These are phyloP conservation scores for Collybiopsis confluens DNA, from an alignment of 768 basidiomycete species.

Conservation along the genomic window DNA sequence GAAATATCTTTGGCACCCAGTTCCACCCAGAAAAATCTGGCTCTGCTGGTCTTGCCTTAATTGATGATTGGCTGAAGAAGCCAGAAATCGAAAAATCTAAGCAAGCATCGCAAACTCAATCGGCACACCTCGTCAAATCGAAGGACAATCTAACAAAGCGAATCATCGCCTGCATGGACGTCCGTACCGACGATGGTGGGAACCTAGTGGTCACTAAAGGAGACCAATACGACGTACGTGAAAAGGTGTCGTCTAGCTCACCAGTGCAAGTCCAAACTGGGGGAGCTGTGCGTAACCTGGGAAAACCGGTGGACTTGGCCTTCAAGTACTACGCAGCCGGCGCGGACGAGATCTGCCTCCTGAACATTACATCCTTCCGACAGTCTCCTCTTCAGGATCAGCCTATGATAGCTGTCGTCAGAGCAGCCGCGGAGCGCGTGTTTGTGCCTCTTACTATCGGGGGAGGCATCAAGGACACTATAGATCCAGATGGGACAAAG, in stretches of 20 bases:
- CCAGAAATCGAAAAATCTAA: slow-evolving; percentile 38
- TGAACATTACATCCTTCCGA: slow-evolving; percentile 99
- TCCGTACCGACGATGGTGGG: slow-evolving; percentile 91
- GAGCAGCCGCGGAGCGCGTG: slow-evolving; percentile 80
- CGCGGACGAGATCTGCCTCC: slow-evolving; percentile 94
- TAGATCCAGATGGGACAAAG: slow-evolving; percentile 91
- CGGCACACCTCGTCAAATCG: slow-evolving; percentile 38
- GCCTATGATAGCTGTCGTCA: slow-evolving; percentile 96
- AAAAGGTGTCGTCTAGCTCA: slow-evolving; percentile 43
- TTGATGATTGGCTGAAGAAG: slow-evolving; percentile 74
- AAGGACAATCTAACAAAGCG: slow-evolving; percentile 83
- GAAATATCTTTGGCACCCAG: slow-evolving; percentile 88
- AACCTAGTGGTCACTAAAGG: slow-evolving; percentile 99
- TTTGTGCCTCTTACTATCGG: slow-evolving; percentile 99
- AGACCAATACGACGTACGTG: slow-evolving; percentile 97
- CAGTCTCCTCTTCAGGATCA: slow-evolving; percentile 93
- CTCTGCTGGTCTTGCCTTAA: slow-evolving; percentile 72
- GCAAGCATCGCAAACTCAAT: slow-evolving; percentile 15
- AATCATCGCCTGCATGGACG: slow-evolving; percentile 96
- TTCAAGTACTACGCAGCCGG: slow-evolving; percentile 81
- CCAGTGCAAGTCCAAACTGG: slow-evolving; percentile 39
- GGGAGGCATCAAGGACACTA: slow-evolving; percentile 93
- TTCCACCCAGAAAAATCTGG: slow-evolving; percentile 99
- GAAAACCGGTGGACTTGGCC: slow-evolving; percentile 92
- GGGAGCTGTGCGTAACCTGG: slow-evolving; percentile 90